Conservation (phyloP, 2,329 filamentous ascomycete species). For the Apiospora phragmitis region DNA sequence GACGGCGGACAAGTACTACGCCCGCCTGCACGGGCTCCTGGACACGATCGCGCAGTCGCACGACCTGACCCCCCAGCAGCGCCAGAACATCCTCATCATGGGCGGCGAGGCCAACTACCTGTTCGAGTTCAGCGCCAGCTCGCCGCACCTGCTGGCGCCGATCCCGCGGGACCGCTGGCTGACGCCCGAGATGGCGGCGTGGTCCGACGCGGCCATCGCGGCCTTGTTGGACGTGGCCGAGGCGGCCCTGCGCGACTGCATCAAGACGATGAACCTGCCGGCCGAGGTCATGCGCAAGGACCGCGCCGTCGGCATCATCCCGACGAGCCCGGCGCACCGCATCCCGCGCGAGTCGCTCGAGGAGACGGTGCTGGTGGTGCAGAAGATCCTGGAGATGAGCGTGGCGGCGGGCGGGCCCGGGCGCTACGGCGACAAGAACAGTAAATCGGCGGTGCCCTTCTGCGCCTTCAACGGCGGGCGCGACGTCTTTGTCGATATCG, state of each 20-base stretch:
- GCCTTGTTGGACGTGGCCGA: slow-evolving; percentile 88
- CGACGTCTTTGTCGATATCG: slow-evolving; percentile 98
- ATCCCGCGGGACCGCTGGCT: slow-evolving; percentile 71
- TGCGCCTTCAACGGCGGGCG: slow-evolving; percentile 98
- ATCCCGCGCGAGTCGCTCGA: slow-evolving; percentile 89
- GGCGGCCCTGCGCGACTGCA: slow-evolving; percentile 77
- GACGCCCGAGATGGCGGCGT: slow-evolving; percentile 74
- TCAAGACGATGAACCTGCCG: slow-evolving; percentile 75
- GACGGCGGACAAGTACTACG: slow-evolving; percentile 82
- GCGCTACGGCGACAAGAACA: slow-evolving; percentile 26
- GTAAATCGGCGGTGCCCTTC: slow-evolving; percentile 80
- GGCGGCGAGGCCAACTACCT: slow-evolving; percentile 96
- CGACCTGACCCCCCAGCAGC: slow-evolving; percentile 63
- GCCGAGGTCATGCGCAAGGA: slow-evolving; percentile 85
- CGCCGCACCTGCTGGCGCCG: slow-evolving; percentile 66
- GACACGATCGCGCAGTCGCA: slow-evolving; percentile 68
- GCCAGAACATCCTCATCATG: slow-evolving; percentile 84
- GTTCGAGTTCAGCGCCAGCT: slow-evolving; percentile 71
- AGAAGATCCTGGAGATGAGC: slow-evolving; percentile 86
- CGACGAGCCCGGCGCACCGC: slow-evolving; percentile 60
- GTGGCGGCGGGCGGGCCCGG: slow-evolving; percentile 55
- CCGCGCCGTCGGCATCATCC: slow-evolving; percentile 78
- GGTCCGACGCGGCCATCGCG: slow-evolving; percentile 75
- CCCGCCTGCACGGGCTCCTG: slow-evolving; percentile 81
- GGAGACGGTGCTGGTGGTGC: slow-evolving; percentile 91